These are phyloP conservation scores for Mediolabrus comicus DNA, from an alignment of 108 stramenopile species.

Conservation along the genomic window DNA sequence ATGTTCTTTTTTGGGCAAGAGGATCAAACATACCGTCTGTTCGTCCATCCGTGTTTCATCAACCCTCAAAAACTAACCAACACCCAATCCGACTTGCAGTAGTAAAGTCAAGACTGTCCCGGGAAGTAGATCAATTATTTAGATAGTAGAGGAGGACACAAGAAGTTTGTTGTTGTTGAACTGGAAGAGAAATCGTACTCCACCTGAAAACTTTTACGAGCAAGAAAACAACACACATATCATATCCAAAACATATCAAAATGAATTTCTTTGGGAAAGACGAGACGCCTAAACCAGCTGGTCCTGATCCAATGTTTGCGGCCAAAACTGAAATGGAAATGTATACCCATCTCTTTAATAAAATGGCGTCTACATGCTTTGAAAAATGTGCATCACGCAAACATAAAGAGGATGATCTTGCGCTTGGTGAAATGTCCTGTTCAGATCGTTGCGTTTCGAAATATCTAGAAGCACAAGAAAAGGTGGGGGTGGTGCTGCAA, in stretches of 20 bases:
- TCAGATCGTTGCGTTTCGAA: constrained; percentile 93
- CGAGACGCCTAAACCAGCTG: constrained; percentile 58
- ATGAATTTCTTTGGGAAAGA: constrained; percentile 74
- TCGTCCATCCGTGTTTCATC: too few relatives aligned
- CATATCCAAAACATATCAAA: background rate
- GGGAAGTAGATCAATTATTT: too few relatives aligned
- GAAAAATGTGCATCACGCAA: constrained; percentile 89
- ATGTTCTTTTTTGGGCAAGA: too few relatives aligned
- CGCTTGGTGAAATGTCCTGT: constrained; percentile 95
- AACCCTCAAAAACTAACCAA: too few relatives aligned
- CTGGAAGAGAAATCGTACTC: too few relatives aligned
- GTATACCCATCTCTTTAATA: constrained; percentile 96
- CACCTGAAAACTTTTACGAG: too few relatives aligned
- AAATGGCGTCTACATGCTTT: constrained; percentile 89
- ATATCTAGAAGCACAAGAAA: constrained; percentile 92
- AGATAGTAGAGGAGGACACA: too few relatives aligned
- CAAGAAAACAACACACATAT: too few relatives aligned
- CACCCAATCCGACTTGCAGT: too few relatives aligned
- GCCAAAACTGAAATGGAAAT: constrained; percentile 97
- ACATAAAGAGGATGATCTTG: constrained; percentile 88
- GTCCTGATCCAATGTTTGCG: constrained; percentile 83
- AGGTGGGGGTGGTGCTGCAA: constrained; percentile 83
- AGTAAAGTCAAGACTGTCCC: too few relatives aligned
- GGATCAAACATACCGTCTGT: too few relatives aligned
- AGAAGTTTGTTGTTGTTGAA: too few relatives aligned